Conservation (phyloP, 202 grass and related monocot genomes). For the Bolboschoenoplectus hybrid region DNA sequence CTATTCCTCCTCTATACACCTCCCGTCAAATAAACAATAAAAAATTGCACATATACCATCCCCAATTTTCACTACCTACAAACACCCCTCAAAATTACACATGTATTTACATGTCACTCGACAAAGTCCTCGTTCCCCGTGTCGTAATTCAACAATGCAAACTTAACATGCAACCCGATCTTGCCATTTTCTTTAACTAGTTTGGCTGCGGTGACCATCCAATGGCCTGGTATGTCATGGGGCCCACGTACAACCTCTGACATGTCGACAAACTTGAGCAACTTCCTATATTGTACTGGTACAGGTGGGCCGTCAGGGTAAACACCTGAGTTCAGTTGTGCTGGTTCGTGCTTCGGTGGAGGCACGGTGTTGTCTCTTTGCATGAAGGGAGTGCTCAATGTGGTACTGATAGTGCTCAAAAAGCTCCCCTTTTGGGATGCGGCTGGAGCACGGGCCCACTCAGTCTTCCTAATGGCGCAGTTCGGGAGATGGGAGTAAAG, state of each 20-base stretch:
- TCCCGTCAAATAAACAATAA: conserved; percentile 28
- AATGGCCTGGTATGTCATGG: conserved; percentile 83
- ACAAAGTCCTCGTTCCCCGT: background rate
- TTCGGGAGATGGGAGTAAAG: conserved; percentile 76
- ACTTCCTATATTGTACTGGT: conserved; percentile 77
- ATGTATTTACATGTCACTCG: conserved; percentile 32
- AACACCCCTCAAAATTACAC: conserved; percentile 21
- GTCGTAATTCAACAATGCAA: conserved; percentile 51
- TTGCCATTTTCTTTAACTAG: conserved; percentile 84
- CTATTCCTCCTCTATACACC: conserved; percentile 38
- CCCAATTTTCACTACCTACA: conserved; percentile 31
- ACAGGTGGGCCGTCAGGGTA: conserved; percentile 89
- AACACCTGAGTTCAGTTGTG: conserved; percentile 87
- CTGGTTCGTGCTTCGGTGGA: conserved; percentile 60
- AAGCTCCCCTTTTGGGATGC: conserved; percentile 88
- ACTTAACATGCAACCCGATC: conserved; percentile 69
- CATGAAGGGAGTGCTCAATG: conserved; percentile 75
- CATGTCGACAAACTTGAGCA: conserved; percentile 95
- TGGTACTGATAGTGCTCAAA: conserved; percentile 83
- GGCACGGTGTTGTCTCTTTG: conserved; percentile 43
- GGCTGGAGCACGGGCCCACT: conserved; percentile 69
- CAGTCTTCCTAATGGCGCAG: conserved; percentile 65
- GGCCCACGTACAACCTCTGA: conserved; percentile 79
- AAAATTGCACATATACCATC: background rate
- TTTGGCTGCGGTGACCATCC: conserved; percentile 80